Base-by-base conservation (phyloP, 345 rosid genomes). In the Hypericum perforatum region DNA sequence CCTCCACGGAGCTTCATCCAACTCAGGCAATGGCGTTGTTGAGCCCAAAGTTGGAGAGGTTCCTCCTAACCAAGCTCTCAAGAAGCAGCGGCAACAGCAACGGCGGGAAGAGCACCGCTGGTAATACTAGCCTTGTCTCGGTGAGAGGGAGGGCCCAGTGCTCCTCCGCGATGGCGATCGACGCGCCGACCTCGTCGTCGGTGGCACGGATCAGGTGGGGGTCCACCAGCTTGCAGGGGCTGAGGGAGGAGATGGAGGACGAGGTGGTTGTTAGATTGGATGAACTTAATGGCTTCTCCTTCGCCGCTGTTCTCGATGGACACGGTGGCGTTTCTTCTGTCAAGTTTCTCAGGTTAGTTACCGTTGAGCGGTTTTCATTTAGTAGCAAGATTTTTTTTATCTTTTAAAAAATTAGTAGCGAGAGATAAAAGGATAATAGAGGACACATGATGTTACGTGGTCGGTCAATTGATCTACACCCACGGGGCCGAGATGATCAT, bases 201-300 rank as follows among this genome's bases (percentile, higher is more conserved):
- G 72, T 9, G 76, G 63, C 78, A 1, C 85, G 91, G 9, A 64
- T 91, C 58, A 77, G 92, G 9, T 84, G 83, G 84, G 97, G 98
- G 0, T 80, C 68, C 60, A 60, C 80, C 13, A 76, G 78, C 65
- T 52, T 84, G 60, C 94, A 91, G 71, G 98, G 98, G n/a, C 37
- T 42, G 3, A 80, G 98, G 14, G 94, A 90, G 5, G 98, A 82
- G 72, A 91, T 84, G 96, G 98, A 91, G 66, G 98, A 91, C 44
- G 81, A 64, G 22, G 59, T 84, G 56, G 73, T 78, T 12, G 58
- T 91, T 51, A 80, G 85, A 49, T 72, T 92, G 4, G 95, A 82
- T 1, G 94, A 80, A 43, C 76, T 86, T 13, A 81, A 82, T 15
- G 89, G 75, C 36, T 91, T 82, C 92, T 80, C 92, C 6, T 91